Evolutionary conservation across 441 rosid species (phyloP).

Genomic region (Bocquillonia castaneifolia): DNA sequence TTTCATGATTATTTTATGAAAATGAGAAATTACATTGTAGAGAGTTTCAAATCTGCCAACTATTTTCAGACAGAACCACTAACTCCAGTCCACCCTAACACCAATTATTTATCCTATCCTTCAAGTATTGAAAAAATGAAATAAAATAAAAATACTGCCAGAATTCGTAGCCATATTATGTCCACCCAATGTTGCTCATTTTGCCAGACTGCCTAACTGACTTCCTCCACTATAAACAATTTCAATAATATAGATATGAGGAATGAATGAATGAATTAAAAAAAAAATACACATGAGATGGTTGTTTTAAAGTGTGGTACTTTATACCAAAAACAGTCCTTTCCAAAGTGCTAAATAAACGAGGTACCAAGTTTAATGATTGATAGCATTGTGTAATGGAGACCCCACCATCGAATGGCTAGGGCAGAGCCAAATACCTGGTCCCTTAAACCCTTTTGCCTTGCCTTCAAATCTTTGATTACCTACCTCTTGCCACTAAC

Average conservation of each 20-base stretch:
- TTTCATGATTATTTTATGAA: background rate
- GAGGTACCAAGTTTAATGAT: conserved; percentile 7
- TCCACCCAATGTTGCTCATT: conserved; percentile 7
- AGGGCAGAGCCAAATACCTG: conserved; percentile 13
- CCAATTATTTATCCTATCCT: background rate
- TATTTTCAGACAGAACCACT: background rate
- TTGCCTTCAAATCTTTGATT: background rate
- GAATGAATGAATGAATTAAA: background rate
- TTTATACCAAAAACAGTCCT: conserved; percentile 1
- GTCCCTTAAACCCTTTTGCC: conserved; percentile 9
- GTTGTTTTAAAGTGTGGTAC: background rate
- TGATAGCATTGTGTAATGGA: conserved; percentile 1
- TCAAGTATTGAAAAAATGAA: background rate
- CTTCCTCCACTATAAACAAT: conserved; percentile 22
- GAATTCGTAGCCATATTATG: background rate
- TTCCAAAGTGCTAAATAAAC: background rate
- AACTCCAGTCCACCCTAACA: background rate
- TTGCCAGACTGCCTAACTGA: conserved; percentile 14
- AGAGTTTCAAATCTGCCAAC: background rate
- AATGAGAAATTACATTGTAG: background rate
- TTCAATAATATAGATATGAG: background rate
- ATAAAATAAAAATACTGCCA: background rate
- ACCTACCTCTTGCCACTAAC: conserved; percentile 18
- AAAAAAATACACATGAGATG: background rate
- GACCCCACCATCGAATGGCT: conserved; percentile 22